Base-by-base conservation (phyloP, 176 grass and related monocot genomes). In the Themeda triandra region DNA sequence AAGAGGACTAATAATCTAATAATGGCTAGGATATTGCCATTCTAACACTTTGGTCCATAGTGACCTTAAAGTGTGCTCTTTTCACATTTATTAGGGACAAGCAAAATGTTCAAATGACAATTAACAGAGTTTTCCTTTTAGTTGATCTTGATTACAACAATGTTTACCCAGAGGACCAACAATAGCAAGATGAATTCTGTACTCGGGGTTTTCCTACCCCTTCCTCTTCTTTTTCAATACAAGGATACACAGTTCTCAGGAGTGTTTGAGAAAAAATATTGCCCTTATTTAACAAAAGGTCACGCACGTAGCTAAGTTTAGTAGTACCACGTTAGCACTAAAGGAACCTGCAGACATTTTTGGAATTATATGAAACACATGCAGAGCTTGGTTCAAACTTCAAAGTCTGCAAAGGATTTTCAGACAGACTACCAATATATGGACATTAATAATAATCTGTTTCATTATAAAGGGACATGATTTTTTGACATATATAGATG, bases 371-470 rank as follows among this genome's bases (percentile, higher is more conserved):
- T 74, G 60, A 54, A 74, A 86, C 23, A 64, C 18, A 9, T 31
- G 41, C 8, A 67, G 8, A 76, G 4, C 21, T 76, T 86, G 59
- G 14, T 23, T 76, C 0, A 51, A 19, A 77, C 10, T 23, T 76
- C 0, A 51, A 19, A 77, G 31, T 15, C 13, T 51, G 40, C 32
- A 82, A 7, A 82, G 73, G 67, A 77, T 64, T 54, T 77, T 78
- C 1, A 87, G 54, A 82, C 12, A 83, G 53, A 71, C 45, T 59
- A 39, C 37, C 37, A 71, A 70, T 18, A 77, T 62, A 63, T 48
- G 4, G 41, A 9, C 31, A 28, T 13, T 62, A 46, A 13, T 48
- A 59, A 69, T 12, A 2, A 60, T 79, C 53, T 6, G 28, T 79
- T 73, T 4, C n/a, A 5, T 48, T 49, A 21, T 86, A 45, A 53